Evolutionary conservation across 495 filamentous ascomycete species (phyloP).

Genomic region (Tricharina praecox): DNA sequence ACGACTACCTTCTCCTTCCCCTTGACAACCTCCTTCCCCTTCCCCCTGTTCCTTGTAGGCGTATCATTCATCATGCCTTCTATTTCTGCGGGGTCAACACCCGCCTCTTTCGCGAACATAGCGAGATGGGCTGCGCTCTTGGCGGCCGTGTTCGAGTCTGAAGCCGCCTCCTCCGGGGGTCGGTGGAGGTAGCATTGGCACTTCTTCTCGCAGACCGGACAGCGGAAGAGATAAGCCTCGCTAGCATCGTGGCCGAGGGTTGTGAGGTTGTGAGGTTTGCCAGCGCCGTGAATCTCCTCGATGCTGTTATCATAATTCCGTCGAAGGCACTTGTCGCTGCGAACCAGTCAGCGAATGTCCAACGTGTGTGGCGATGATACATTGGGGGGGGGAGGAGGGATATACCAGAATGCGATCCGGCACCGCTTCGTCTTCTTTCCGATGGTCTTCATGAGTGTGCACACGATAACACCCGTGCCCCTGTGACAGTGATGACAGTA

Average conservation of each 20-base stretch:
- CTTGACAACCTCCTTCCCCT: background rate
- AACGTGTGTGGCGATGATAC: background rate
- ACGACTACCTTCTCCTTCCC: background rate
- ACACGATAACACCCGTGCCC: background rate
- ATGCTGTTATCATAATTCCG: constrained; percentile 12
- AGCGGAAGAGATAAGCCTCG: constrained; percentile 17
- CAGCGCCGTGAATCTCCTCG: constrained; percentile 5
- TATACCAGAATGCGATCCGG: constrained; percentile 16
- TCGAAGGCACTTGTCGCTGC: constrained; percentile 15
- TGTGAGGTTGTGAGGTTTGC: constrained; percentile 10
- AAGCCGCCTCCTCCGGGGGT: constrained; percentile 2
- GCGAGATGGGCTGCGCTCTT: background rate
- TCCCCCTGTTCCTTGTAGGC: background rate
- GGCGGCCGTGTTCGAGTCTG: background rate
- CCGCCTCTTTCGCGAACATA: background rate
- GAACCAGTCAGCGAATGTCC: background rate
- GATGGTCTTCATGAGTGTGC: background rate
- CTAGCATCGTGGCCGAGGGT: constrained; percentile 14
- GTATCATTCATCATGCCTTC: background rate
- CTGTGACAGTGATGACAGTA: constrained; percentile 3
- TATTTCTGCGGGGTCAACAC: background rate
- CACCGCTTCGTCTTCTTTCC: constrained; percentile 20
- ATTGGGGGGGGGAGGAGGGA: background rate
- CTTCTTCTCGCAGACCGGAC: constrained; percentile 15
- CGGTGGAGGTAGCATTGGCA: constrained; percentile 17